phyloP scores from a whole-genome alignment of 2,329 filamentous ascomycete species.

The Penicillium sp. region DNA sequence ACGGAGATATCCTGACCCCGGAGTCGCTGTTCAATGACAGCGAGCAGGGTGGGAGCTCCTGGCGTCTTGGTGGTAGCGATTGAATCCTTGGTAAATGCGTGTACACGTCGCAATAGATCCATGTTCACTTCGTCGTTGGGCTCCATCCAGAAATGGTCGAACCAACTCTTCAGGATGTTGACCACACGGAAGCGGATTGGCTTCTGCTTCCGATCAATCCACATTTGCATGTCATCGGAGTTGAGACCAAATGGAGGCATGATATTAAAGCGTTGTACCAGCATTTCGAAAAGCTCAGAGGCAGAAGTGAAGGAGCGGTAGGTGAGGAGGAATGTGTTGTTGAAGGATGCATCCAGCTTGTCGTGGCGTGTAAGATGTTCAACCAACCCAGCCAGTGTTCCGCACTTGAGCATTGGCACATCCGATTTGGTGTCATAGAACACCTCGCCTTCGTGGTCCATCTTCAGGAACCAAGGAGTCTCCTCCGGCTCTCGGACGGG shows the following conservation, averaged over 20 bases:
- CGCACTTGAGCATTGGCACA: conserved; percentile 78
- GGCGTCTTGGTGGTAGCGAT: conserved; percentile 93
- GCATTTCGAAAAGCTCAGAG: conserved; percentile 84
- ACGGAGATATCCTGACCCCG: conserved; percentile 81
- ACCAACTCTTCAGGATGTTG: conserved; percentile 98
- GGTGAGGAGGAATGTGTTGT: conserved; percentile 95
- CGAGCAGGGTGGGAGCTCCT: conserved; percentile 79
- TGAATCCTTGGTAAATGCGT: conserved; percentile 86
- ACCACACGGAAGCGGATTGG: conserved; percentile 94
- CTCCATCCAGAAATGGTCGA: conserved; percentile 99
- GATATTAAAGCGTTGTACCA: conserved; percentile 88
- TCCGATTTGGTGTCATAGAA: conserved; percentile 83
- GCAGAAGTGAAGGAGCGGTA: conserved; percentile 94
- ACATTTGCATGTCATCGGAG: conserved; percentile 75
- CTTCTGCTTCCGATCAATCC: conserved; percentile 94
- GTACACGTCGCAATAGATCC: conserved; percentile 83
- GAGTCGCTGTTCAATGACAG: conserved; percentile 83
- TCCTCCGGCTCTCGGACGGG: conserved; percentile 66
- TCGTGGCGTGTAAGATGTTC: conserved; percentile 96
- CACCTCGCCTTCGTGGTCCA: conserved; percentile 87
- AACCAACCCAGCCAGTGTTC: conserved; percentile 83
- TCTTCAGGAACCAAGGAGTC: conserved; percentile 76
- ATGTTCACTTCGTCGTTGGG: conserved; percentile 82
- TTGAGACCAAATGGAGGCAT: conserved; percentile 84
- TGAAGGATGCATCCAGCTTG: conserved; percentile 91